Conservation (phyloP, 139 green algal species). For the Parachlorella kessleri region DNA sequence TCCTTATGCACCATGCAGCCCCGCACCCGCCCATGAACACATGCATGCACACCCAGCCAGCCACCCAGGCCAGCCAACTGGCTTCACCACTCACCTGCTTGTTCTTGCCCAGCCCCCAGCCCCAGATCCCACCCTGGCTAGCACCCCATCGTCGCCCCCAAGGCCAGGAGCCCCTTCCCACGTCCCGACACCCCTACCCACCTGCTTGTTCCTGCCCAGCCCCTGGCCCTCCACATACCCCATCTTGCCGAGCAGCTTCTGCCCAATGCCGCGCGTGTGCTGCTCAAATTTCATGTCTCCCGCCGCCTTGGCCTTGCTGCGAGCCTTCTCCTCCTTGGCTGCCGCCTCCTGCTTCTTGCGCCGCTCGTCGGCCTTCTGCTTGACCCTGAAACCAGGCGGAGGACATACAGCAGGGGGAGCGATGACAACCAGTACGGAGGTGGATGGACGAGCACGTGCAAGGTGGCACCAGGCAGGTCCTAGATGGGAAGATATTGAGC, state of each 20-base stretch:
- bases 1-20: too few relatives aligned
- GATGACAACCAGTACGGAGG: too few relatives aligned
- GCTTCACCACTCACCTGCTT: constrained; percentile 23
- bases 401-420: too few relatives aligned
- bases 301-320: neutral
- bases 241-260: constrained; percentile 97
- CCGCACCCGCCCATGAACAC: too few relatives aligned
- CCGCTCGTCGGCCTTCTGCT: constrained; percentile 20
- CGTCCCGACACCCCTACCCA: constrained; percentile 18
- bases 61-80: neutral
- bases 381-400: too few relatives aligned
- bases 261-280: constrained; percentile 94
- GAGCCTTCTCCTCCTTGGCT: constrained; percentile 9
- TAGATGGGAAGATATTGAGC: too few relatives aligned
- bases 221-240: constrained; percentile 82
- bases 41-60: too few relatives aligned
- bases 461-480: too few relatives aligned
- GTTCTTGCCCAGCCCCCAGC: constrained; percentile 67
- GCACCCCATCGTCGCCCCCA: constrained; percentile 44
- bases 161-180: neutral
- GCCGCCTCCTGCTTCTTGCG: constrained; percentile 49
- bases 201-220: constrained; percentile 53
- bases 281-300: constrained; percentile 75
- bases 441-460: too few relatives aligned
- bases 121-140: constrained; percentile 96